Evolutionary conservation across 2,329 filamentous ascomycete genomes (phyloP), one percentile per base, ranked within the genome.

Genomic region (Hirsutella thompsonii): DNA sequence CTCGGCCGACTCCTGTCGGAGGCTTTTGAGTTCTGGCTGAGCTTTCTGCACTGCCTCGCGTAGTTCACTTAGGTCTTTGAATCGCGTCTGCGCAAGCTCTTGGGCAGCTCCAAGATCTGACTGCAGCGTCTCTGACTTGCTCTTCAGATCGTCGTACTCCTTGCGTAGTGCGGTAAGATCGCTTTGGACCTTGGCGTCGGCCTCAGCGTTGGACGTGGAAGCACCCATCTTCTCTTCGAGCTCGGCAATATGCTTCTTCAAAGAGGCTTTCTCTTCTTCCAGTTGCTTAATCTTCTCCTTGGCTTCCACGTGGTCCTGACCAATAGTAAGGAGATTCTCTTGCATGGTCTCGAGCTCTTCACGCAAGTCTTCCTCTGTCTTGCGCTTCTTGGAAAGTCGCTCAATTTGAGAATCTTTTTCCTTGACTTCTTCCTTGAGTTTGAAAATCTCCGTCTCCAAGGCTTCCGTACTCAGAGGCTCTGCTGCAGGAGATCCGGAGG

Each of bases 261-360:
- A 62, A 1, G 71, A 69, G 10, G 65, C 58, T 62, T 83, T 92
- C 59, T 89, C 83, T 3, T 68, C 68, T 47, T 79, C 70, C 1
- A 94, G 69, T 41, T 75, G 68, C 62, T 93, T 81, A 49, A 78
- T 76, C 56, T 74, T 79, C 49, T 92, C 79, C 60, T 88, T 90
- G 13, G 83, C 81, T 49, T 85, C 80, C 10, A 94, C 86, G 52
- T 90, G 82, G 45, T 93, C 85, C 50, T 88, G 77, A 9, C 88
- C 88, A 46, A 93, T 78, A 38, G 77, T 70, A 35, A 90, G 63
- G 8, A 96, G 66, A 48, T 89, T 84, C 42, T 94, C 86, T 39
- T 82, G 77, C 45, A 96, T 66, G 3, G 76, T 79, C 52, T 93
- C 87, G 44, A 95, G 83, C 61, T 96, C 89, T 52, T 94, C 89